Evolutionary conservation across 805 yeast species (phyloP).

Genomic region (Metschnikowia lunata): DNA sequence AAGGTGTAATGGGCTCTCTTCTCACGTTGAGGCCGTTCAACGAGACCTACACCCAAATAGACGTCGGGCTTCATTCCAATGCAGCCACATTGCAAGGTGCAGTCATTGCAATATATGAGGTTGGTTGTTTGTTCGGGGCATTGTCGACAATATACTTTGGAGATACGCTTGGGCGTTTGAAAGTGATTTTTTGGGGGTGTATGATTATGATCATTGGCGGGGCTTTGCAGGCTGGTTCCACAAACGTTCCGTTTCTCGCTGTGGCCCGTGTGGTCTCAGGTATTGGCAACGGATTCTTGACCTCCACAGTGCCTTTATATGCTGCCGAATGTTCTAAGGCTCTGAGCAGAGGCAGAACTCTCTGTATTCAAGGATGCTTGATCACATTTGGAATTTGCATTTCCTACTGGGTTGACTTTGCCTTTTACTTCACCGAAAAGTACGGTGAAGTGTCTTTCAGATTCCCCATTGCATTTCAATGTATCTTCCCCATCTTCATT

Average conservation of each 20-base stretch:
- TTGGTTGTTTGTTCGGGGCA: conserved; percentile 21
- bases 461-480: conserved; percentile 32
- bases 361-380: conserved; percentile 30
- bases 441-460: conserved; percentile 27
- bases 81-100: conserved; percentile 21
- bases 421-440: conserved; percentile 27
- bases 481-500: conserved; percentile 19
- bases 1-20: conserved; percentile 37
- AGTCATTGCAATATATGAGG: conserved; percentile 21
- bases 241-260: conserved; percentile 22
- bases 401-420: conserved; percentile 35
- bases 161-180: conserved; percentile 20
- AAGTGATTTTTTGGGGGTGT: conserved; percentile 19
- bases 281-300: conserved; percentile 32
- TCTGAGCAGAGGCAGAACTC: conserved; percentile 26
- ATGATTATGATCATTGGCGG: conserved; percentile 21
- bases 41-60: conserved; percentile 17
- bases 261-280: conserved; percentile 34
- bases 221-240: conserved; percentile 22
- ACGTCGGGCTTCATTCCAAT: conserved; percentile 9
- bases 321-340: conserved; percentile 34
- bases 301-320: conserved; percentile 36
- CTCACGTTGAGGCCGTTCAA: conserved; percentile 19
- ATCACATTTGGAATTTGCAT: conserved; percentile 26
- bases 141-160: conserved; percentile 21